Percentiles rank a stretch among this genome's conserved stretches.
Evolutionary conservation across 2,329 filamentous ascomycete genomes (phyloP).

Genomic region (Sclerotinia glacialis): DNA sequence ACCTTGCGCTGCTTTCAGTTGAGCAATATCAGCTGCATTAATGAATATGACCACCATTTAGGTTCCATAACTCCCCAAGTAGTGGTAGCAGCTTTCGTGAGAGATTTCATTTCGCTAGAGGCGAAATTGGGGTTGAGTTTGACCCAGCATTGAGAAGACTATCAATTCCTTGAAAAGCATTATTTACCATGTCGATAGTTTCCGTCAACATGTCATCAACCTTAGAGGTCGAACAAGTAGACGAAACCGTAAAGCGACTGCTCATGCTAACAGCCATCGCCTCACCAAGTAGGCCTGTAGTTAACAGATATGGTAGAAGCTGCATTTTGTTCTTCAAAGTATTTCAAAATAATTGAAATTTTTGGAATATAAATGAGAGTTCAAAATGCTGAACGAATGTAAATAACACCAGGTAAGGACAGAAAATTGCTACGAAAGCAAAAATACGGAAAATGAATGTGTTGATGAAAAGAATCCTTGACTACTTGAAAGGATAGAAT

Average conservation of each 20-base stretch:
- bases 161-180: constrained; percentile 10
- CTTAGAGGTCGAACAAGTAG: constrained; percentile 15
- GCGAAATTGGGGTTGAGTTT: constrained; percentile 12
- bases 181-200: constrained; percentile 19
- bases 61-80: constrained; percentile 9
- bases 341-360: background rate
- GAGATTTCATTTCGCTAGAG: constrained; percentile 3
- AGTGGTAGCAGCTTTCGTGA: constrained; percentile 4
- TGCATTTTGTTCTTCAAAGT: constrained; percentile 4
- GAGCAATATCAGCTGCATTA: constrained; percentile 15
- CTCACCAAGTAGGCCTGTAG: constrained; percentile 2
- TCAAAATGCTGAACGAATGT: background rate
- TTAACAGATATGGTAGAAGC: constrained; percentile 3
- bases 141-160: constrained; percentile 13
- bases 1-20: constrained; percentile 19
- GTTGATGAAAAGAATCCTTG: background rate
- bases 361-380: background rate
- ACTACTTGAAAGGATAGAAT: background rate
- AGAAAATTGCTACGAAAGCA: constrained; percentile 6
- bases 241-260: constrained; percentile 18
- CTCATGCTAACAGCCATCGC: constrained; percentile 14
- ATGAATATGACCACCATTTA: constrained; percentile 2
- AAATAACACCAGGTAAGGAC: constrained; percentile 6
- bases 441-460: background rate
- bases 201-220: constrained; percentile 16